Percentiles rank a stretch among this genome's conserved stretches.
Evolutionary conservation across 2,329 filamentous ascomycete genomes (phyloP).

Genomic region (Mollisiaceae sp.): DNA sequence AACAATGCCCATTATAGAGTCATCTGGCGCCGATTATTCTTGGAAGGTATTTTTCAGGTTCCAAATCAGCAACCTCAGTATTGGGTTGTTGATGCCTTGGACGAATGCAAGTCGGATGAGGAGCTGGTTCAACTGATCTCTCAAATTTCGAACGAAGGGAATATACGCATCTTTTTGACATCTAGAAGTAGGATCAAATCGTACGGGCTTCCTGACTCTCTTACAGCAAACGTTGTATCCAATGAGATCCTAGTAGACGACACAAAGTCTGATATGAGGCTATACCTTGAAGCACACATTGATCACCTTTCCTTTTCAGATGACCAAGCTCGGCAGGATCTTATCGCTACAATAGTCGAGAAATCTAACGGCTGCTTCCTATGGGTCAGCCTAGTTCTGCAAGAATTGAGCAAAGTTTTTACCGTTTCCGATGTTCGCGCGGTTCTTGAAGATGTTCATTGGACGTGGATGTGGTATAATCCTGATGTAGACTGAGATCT

Average conservation of each 20-base stretch:
- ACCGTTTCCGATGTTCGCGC: not conserved
- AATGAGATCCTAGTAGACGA: not conserved
- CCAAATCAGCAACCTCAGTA: not conserved
- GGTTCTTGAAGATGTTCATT: not conserved
- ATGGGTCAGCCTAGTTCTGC: not conserved
- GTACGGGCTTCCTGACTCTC: not conserved
- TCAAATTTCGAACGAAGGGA: not conserved
- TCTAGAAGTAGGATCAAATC: not conserved
- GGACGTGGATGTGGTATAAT: not conserved
- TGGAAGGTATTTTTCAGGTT: not conserved
- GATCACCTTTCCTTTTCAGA: not conserved
- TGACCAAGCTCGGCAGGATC: not conserved
- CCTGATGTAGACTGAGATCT: not conserved
- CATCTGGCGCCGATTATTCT: not conserved
- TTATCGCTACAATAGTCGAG: not conserved
- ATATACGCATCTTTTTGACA: not conserved
- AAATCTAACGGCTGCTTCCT: not conserved
- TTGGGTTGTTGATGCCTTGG: slow-evolving; percentile 4
- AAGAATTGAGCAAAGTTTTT: not conserved
- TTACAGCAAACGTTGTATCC: not conserved
- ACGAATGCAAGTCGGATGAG: not conserved
- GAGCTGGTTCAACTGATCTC: not conserved
- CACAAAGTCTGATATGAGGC: not conserved
- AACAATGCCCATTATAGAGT: not conserved
- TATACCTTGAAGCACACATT: not conserved